Evolutionary conservation across 352 stramenopile genomes (phyloP), one percentile per base, ranked within the genome.

Genomic region (Pythium sukuiense): DNA sequence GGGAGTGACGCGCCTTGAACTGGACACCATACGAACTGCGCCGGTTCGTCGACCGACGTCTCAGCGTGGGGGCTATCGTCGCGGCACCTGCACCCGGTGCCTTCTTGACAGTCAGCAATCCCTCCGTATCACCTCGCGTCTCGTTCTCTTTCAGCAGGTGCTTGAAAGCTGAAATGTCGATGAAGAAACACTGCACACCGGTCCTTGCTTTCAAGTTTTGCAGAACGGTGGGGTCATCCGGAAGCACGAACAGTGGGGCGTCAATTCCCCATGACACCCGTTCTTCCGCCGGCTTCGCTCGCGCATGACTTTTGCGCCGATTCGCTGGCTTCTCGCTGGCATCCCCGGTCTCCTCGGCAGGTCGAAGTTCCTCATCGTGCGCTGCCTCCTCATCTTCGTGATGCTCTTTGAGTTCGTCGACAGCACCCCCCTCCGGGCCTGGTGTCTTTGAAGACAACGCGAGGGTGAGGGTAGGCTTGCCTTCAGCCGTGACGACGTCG

Each of bases 121-220:
- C 9, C 12, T 43, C 54, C 12, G 54, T 63, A 18, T 57, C 48
- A 14, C 4, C 43, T 18, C 66, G 54, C 3, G 32, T 29, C 46
- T 65, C 56, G 30, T 55, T 60, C 14, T 69, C 56, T 13, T 69
- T 60, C 6, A 55, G 41, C 35, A 33, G 35, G 24, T 64, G 67
- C 48, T 27, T 72, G 52, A 68, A 72, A 55, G 50, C 55, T 60
- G 54, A 86, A 48, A 71, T 54, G 26, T 87, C 80, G 16, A 90
- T 65, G 60, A 79, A 88, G 56, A 83, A 89, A 29, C 82, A 90
- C 50, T 87, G 78, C 14, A 85, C 78, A 9, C 65, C 69, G 12
- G 74, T 78, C 2, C 70, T 59, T 11, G 82, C 82, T 62, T 81
- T 67, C 33, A 81, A 45, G 46, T 76, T 71, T n/a, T 67, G 27